A percentile compares a stretch with the other conserved stretches of the same genome.
Conservation (phyloP, 176 grass and related monocot species). For the Bonia amplexicaulis region DNA sequence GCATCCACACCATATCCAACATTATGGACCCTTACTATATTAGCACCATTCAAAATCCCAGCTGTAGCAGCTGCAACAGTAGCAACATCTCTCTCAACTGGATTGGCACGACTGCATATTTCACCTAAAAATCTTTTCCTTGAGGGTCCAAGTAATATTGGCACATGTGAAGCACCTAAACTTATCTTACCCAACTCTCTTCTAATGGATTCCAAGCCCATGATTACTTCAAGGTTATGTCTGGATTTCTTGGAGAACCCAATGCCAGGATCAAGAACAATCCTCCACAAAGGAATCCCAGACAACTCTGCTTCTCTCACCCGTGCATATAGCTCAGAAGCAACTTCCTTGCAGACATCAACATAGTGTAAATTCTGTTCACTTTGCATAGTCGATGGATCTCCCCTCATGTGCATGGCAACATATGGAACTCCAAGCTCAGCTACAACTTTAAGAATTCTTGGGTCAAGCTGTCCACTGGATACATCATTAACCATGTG, state of each 20-base stretch:
- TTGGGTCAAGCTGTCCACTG: slow-evolving; percentile 64
- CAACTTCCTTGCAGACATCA: slow-evolving; percentile 66
- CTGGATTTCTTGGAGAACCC: slow-evolving; percentile 71
- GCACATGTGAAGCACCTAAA: slow-evolving; percentile 11
- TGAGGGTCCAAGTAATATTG: slow-evolving; percentile 65
- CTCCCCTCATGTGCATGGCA: slow-evolving; percentile 86
- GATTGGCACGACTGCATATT: slow-evolving; percentile 47
- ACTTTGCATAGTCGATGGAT: slow-evolving; percentile 82
- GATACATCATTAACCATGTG: slow-evolving; percentile 89
- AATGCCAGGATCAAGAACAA: slow-evolving; percentile 83
- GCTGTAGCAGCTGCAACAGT: slow-evolving; percentile 35
- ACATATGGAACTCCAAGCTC: slow-evolving; percentile 79
- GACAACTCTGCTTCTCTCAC: slow-evolving; percentile 58
- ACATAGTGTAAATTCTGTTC: slow-evolving; percentile 65
- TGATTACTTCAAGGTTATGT: slow-evolving; percentile 59
- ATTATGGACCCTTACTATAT: slow-evolving; percentile 82
- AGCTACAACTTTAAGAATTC: slow-evolving; percentile 62
- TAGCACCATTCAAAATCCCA: slow-evolving; percentile 72
- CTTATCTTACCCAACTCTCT: slow-evolving; percentile 61
- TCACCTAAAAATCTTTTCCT: slow-evolving; percentile 79
- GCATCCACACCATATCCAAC: slow-evolving; percentile 48
- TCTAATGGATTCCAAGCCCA: slow-evolving; percentile 48
- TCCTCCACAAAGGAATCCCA: slow-evolving; percentile 83
- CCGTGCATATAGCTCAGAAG: slow-evolving; percentile 54
- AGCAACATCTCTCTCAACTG: slow-evolving; percentile 63